Evolutionary conservation across 2,329 filamentous ascomycete genomes (phyloP).

Genomic region (Daldinia sp.): DNA sequence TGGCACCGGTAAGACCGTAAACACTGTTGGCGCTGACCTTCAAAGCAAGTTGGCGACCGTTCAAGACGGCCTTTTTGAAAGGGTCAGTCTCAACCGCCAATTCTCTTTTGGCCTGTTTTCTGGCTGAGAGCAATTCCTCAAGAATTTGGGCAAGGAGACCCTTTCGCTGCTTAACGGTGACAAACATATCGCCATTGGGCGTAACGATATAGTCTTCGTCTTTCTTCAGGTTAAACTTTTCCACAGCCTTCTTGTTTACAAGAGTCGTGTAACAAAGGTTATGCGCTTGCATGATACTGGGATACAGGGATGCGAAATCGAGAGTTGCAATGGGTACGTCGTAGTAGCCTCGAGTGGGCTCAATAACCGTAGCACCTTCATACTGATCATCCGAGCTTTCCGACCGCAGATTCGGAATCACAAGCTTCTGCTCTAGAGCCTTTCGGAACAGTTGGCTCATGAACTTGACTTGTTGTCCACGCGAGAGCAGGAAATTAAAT

Average conservation of each 20-base stretch:
- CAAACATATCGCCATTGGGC: conserved; percentile 92
- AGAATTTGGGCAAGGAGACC: conserved; percentile 94
- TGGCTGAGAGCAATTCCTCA: conserved; percentile 87
- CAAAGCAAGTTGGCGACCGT: conserved; percentile 93
- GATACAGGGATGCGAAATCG: conserved; percentile 98
- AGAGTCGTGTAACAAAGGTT: conserved; percentile 98
- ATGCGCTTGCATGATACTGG: conserved; percentile 98
- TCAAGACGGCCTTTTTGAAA: conserved; percentile 97
- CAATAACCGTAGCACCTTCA: conserved; percentile 97
- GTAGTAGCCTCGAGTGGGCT: conserved; percentile 92
- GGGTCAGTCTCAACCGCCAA: conserved; percentile 88
- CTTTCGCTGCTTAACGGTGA: conserved; percentile 87
- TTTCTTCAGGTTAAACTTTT: conserved; percentile 79
- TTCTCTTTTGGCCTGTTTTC: conserved; percentile 94
- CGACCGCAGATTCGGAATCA: conserved; percentile 85
- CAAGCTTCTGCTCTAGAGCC: conserved; percentile 88
- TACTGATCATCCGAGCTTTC: conserved; percentile 86
- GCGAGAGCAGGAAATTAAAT: conserved; percentile 90
- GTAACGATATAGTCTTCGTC: conserved; percentile 97
- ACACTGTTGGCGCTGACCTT: conserved; percentile 98
- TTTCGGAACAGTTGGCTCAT: conserved; percentile 97
- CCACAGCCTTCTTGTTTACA: conserved; percentile 78
- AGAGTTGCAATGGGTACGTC: conserved; percentile 94
- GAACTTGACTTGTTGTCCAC: conserved; percentile 97
- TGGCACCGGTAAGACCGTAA: conserved; percentile 96